Percentiles rank a stretch among this genome's conserved stretches.
These are phyloP conservation scores for Solanum bukasovii DNA, from an alignment of 257 asterid genomes.

Conservation along the genomic window DNA sequence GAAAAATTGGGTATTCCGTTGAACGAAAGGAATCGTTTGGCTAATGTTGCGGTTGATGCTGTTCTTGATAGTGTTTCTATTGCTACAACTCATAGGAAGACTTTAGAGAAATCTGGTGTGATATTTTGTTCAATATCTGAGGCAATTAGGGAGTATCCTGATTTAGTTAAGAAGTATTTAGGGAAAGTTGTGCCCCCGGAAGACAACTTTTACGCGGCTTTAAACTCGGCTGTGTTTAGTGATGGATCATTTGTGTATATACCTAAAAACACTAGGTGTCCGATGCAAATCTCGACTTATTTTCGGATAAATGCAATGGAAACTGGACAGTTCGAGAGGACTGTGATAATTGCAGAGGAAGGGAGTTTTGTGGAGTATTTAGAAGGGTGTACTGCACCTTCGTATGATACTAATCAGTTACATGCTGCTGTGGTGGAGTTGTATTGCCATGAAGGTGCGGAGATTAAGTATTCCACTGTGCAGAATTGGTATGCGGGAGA, in stretches of 20 bases:
- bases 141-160: conserved; percentile 77
- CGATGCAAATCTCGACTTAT: conserved; percentile 92
- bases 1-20: conserved; percentile 83
- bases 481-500: conserved; percentile 99
- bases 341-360: conserved; percentile 81
- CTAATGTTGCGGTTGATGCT: conserved; percentile 94
- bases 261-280: conserved; percentile 76
- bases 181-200: conserved; percentile 85
- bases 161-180: conserved; percentile 59
- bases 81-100: conserved; percentile 85
- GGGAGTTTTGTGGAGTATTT: conserved; percentile 90
- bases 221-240: conserved; percentile 90
- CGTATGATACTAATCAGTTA: conserved; percentile 80
- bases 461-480: conserved; percentile 87
- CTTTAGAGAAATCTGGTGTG: conserved; percentile 74
- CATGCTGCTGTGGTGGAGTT: conserved; percentile 96
- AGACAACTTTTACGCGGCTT: conserved; percentile 76
- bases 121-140: conserved; percentile 97
- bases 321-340: conserved; percentile 96
- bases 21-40: conserved; percentile 76
- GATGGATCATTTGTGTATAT: conserved; percentile 94
- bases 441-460: conserved; percentile 69
- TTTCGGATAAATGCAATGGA: conserved; percentile 95
- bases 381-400: conserved; percentile 97
- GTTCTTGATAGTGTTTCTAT: conserved; percentile 89